Evolutionary conservation across 495 filamentous ascomycete genomes (phyloP), one percentile per base, ranked within the genome.

Genomic region (Aspergillus sclerotiicarbonarius): DNA sequence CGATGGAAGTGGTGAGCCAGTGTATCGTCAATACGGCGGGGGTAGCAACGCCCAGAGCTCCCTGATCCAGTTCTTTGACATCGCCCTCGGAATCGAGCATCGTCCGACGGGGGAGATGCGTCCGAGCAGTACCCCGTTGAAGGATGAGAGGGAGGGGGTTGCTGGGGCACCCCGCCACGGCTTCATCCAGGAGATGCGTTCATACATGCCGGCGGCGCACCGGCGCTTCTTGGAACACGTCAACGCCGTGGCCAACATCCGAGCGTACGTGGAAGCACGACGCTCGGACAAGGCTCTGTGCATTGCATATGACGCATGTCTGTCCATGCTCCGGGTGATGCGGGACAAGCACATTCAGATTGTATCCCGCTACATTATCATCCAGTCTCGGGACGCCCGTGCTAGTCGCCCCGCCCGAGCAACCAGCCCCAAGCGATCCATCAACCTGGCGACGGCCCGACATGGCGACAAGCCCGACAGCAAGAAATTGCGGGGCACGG

Each of bases 41-140:
- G 95, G 95, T 0, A 95, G 90, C 69, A 98, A 98, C 65, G 94
- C 93, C 0, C 94, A 98, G 73, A 94, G 89, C 74, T 96, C 91
- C 6, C 73, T 98, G 16, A 91, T 98, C 58, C 93, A 96, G 68
- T 94, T 97, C 75, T 90, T 96, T 69, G 94, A 98, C 66, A 81
- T 96, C 41, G 82, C 91, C n/a, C 80, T 98, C 8, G 92, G 92
- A 7, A 79, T 98, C 13, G 89, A 96, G 62, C 94, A 98, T 68
- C 84, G 90, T 5, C 92, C 95, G 1, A 98, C 94, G 0, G 94
- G 94, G 13, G 84, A 89, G 39, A 84, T 82, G 75, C 53, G 67
- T 65, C 39, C 51, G 50, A 58, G 52, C 53, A 29, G 53, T 61
- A 60, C 59, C 32, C 62, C 66, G n/a, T 33, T 66, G n/a, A 25